Evolutionary conservation across 306 rosid genomes (phyloP).

Genomic region (Dryas drummondii): DNA sequence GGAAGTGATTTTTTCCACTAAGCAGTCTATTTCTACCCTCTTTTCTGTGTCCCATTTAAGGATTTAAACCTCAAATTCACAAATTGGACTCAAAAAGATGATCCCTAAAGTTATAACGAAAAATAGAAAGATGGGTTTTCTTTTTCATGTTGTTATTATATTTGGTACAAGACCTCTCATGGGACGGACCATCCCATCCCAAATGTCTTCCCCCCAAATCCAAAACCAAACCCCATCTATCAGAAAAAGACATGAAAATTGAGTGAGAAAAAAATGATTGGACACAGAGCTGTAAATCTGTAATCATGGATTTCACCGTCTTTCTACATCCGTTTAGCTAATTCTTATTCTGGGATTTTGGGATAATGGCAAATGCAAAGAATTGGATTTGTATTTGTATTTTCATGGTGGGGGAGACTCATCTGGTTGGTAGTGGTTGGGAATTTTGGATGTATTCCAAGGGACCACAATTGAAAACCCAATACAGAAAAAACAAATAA

Average conservation of each 20-base stretch:
- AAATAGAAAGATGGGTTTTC: background rate
- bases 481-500: background rate
- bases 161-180: conserved; percentile 29
- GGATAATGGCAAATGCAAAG: conserved; percentile 50
- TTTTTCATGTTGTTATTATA: conserved; percentile 14
- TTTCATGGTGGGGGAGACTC: conserved; percentile 21
- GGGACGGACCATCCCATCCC: conserved; percentile 25
- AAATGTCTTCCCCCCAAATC: conserved; percentile 3
- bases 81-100: too few relatives aligned
- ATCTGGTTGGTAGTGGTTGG: conserved; percentile 47
- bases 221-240: conserved; percentile 32
- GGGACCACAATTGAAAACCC: conserved; percentile 46
- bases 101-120: background rate
- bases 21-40: background rate
- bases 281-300: conserved; percentile 45
- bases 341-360: conserved; percentile 40
- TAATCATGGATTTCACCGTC: conserved; percentile 53
- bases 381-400: conserved; percentile 54
- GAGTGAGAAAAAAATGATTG: conserved; percentile 50
- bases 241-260: conserved; percentile 37
- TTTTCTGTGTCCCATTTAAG: conserved; percentile 11
- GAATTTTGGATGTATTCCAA: conserved; percentile 59
- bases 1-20: background rate
- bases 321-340: conserved; percentile 61
- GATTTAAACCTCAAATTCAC: conserved; percentile 21